These are phyloP conservation scores for Phytophthora niederhauseri DNA, from an alignment of 352 stramenopile species.

Conservation along the genomic window DNA sequence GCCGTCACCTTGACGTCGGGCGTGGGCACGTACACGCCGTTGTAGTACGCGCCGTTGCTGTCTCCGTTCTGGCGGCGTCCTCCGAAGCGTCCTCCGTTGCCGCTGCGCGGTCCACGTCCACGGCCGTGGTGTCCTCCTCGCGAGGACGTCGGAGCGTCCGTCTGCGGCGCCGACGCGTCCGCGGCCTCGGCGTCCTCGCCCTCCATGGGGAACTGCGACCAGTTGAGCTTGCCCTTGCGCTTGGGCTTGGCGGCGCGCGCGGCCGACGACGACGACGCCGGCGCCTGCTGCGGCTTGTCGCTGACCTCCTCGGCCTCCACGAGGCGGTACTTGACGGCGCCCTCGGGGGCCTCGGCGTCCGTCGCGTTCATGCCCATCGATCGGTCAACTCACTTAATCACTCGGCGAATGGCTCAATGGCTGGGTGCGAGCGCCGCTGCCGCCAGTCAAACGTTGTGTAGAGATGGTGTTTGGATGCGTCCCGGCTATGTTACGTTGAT, in stretches of 20 bases:
- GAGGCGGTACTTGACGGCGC: conserved; percentile 80
- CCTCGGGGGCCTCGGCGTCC: conserved; percentile 24
- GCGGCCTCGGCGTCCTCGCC: conserved; percentile 33
- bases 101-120: conserved; percentile 22
- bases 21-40: conserved; percentile 83
- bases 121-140: conserved; percentile 20
- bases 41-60: conserved; percentile 69
- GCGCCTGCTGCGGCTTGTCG: conserved; percentile 30
- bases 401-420: not conserved
- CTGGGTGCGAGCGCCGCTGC: not conserved
- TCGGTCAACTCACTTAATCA: not conserved
- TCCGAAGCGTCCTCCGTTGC: conserved; percentile 34
- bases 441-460: not conserved
- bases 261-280: not conserved
- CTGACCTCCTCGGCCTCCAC: conserved; percentile 85
- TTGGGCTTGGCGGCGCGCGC: conserved; percentile 30
- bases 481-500: not conserved
- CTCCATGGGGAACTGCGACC: conserved; percentile 69
- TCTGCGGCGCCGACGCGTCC: not conserved
- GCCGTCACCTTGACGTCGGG: conserved; percentile 71
- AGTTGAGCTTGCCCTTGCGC: conserved; percentile 80
- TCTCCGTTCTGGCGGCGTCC: conserved; percentile 53
- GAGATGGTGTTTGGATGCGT: not conserved
- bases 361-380: conserved; percentile 39
- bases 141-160: conserved; percentile 9